These are phyloP conservation scores for Pestalotiopsis sp. DNA, from an alignment of 2,329 filamentous ascomycete species.

Conservation along the genomic window DNA sequence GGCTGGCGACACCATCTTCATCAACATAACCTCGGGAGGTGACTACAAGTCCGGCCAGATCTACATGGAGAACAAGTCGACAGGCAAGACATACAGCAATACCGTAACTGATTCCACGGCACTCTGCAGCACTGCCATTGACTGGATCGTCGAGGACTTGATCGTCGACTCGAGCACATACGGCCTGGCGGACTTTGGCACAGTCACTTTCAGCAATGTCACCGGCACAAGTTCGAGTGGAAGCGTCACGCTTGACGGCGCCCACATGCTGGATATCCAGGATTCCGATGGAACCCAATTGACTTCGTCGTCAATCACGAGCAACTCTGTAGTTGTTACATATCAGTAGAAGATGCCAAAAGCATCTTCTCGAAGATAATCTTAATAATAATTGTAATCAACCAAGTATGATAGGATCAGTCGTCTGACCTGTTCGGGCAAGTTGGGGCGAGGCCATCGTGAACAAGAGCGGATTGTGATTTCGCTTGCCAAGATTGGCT, in stretches of 20 bases:
- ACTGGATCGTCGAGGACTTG: conserved; percentile 11
- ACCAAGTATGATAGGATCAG: background rate
- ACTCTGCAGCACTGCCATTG: conserved; percentile 1
- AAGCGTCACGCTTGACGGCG: conserved; percentile 34
- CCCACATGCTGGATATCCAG: conserved; percentile 49
- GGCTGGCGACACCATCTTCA: background rate
- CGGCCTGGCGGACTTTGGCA: conserved; percentile 6
- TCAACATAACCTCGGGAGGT: background rate
- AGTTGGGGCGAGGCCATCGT: background rate
- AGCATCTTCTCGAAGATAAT: background rate
- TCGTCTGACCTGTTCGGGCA: background rate
- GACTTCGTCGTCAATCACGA: background rate
- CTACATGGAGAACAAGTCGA: background rate
- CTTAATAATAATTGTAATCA: background rate
- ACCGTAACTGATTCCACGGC: background rate
- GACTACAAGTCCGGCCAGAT: conserved; percentile 1
- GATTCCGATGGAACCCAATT: conserved; percentile 33
- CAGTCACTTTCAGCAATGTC: conserved; percentile 6
- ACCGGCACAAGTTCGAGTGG: background rate
- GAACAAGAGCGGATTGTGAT: background rate
- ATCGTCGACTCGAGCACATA: background rate
- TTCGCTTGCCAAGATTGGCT: too few species aligned
- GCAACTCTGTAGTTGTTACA: background rate
- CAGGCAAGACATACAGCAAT: background rate
- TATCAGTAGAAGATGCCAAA: background rate